Evolutionary conservation across 2,329 filamentous ascomycete species (phyloP), one percentile per base, ranked within the genome.

Genomic region (Pyricularia pennisetigena): DNA sequence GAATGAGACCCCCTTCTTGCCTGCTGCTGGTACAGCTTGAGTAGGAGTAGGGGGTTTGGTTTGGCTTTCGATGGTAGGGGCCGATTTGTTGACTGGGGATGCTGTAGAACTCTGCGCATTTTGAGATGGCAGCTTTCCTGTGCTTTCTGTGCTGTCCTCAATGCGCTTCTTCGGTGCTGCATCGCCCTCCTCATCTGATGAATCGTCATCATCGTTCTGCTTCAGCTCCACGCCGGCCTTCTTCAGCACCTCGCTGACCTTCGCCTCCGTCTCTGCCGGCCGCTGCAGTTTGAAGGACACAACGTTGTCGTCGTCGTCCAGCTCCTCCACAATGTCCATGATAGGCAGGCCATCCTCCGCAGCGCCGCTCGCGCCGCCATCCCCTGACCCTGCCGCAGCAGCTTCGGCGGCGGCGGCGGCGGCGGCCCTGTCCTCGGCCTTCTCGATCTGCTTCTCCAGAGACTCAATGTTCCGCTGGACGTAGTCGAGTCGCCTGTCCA

Each of bases 231-330:
- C 81, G 1, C 93, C 93, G n/a, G 88, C 92, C 76, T 94, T 94
- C 73, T 89, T 83, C 68, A 97, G 79, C 0, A 88, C 86, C 66
- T 94, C 88, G 20, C 91, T 76, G 4, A 97, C 81, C 71, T 91
- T 86, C 9, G 87, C 82, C 23, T 90, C 86, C 16, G 85, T 81
- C 67, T 90, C 86, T 7, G 89, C 90, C 0, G 93, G 90, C n/a
- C 81, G 86, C 54, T 88, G 86, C 32, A 90, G 79, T 68, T 81
- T 85, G 72, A 85, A 88, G 0, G 87, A 91, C 66, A 97, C 78
- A 4, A 98, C 85, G 74, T 97, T 95, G 68, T 89, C 95, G 12
- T 97, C 87, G 9, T 97, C 94, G 74, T 98, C 95, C 28, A 98
- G 82, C 79, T 97, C 88, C 78, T 99, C 95, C 68, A 93, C 83